Base-by-base conservation (phyloP, 306 rosid species). In the Urtica urens region DNA sequence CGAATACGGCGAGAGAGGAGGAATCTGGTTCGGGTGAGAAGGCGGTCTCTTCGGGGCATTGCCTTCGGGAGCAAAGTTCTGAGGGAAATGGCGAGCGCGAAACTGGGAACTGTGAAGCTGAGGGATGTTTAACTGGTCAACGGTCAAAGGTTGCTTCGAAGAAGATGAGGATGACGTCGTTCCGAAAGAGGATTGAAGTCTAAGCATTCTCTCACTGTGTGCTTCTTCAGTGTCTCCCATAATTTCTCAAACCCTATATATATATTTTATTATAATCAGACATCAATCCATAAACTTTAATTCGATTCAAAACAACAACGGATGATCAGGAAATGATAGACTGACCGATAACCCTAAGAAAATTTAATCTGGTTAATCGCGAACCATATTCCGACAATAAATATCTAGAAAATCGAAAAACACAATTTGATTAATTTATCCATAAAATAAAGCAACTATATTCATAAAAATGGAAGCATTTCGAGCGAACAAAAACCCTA, bases 1-100 rank as follows among this genome's bases (percentile, higher is more conserved):
- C 17, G 97, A 88, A 57, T 76, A 84, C 0, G 95, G 93, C 0
- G 93, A 84, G 72, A 88, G 55, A 41, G 97, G 97, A 1, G 90
- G 93, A 70, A 83, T 76, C 83, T 78, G 96, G 61, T 81, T 71
- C 10, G 94, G 86, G 53, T 87, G 90, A 0, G 96, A 81, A 6
- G 96, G 96, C 13, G 94, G 96, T 16, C 83, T 87, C 18, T 94
- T 94, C 7, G 40, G 51, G 49, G 37, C 94, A 23, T 26, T 38
- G 45, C 64, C 79, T 11, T 69, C 83, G 46, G 30, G 30, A 15
- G 21, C 43, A 58, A 65, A 74, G 46, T 23, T 77, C 19, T 61
- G 72, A 30, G 69, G 75, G 57, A 78, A 72, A 38, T 80, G 84
- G 46, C 77, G 71, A 13, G 75, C 53, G 12, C 88, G 88, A 63